These are phyloP conservation scores for Jatropha multifida DNA, from an alignment of 441 rosid genomes.

Conservation along the genomic window DNA sequence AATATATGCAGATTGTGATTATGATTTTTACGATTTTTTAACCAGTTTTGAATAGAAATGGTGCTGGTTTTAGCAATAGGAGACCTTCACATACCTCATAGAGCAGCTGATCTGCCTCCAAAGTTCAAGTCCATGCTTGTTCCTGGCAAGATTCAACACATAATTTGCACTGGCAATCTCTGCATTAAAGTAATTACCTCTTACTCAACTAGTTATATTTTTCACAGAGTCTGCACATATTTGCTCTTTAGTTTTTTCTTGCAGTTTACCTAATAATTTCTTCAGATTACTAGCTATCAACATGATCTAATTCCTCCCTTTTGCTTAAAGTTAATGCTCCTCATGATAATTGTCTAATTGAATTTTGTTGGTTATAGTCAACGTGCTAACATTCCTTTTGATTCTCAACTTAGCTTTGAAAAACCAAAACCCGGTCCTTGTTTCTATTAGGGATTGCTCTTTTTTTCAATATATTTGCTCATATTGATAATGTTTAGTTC, in stretches of 20 bases:
- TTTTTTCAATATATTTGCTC: background rate
- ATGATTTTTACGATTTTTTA: background rate
- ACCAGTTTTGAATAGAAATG: slow-evolving; percentile 32
- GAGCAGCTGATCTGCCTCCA: slow-evolving; percentile 96
- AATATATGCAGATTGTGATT: slow-evolving; percentile 3
- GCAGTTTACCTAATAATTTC: background rate
- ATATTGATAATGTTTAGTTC: background rate
- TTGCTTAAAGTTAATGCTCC: background rate
- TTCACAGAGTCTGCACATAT: background rate
- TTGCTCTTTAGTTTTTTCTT: background rate
- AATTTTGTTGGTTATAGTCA: background rate
- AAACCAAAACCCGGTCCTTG: background rate
- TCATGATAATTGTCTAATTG: background rate
- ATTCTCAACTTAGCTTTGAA: background rate
- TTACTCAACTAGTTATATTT: background rate
- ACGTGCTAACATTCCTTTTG: background rate
- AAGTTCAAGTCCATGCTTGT: slow-evolving; percentile 99
- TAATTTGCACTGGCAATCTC: slow-evolving; percentile 90
- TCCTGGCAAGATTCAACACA: slow-evolving; percentile 95
- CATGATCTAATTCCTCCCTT: background rate
- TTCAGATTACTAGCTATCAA: background rate
- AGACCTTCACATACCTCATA: slow-evolving; percentile 83
- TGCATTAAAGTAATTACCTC: slow-evolving; percentile 57
- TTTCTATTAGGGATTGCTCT: background rate
- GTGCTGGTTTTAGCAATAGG: slow-evolving; percentile 90